A percentile compares a stretch with the other conserved stretches of the same genome.
phyloP scores from a whole-genome alignment of 257 asterid genomes.

The Petunia secreta region DNA sequence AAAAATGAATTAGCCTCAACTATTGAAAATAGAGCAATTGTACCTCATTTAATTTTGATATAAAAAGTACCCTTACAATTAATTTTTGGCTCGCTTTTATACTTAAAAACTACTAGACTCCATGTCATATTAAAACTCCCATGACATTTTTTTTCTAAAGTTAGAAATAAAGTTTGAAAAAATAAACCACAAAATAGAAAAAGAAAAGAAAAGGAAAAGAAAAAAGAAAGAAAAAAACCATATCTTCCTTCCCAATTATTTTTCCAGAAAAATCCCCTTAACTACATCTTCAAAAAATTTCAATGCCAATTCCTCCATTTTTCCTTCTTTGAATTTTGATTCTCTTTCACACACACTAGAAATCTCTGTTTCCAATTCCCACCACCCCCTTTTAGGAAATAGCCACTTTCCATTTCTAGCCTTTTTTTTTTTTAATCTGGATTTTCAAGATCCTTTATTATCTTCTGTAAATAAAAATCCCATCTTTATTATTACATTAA shows the following conservation, averaged over 20 bases:
- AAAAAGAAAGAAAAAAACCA: not conserved
- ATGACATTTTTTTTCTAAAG: too few species aligned
- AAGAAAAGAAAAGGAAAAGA: not conserved
- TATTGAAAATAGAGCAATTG: too few species aligned
- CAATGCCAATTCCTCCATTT: constrained; percentile 15
- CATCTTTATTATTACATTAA: constrained; percentile 2
- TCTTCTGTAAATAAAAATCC: not conserved
- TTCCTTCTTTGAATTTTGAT: constrained; percentile 22
- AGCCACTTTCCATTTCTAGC: not conserved
- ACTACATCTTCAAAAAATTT: constrained; percentile 11
- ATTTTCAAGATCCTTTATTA: constrained; percentile 14
- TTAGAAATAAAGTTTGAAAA: too few species aligned
- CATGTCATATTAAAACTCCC: too few species aligned
- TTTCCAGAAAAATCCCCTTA: not conserved
- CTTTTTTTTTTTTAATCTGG: not conserved
- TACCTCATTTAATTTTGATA: too few species aligned
- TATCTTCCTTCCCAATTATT: not conserved
- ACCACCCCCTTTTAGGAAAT: not conserved
- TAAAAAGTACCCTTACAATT: too few species aligned
- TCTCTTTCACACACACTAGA: not conserved
- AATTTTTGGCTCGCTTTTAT: too few species aligned
- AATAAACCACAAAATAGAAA: not conserved
- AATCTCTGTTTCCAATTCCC: not conserved
- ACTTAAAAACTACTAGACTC: too few species aligned
- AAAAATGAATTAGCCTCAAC: too few species aligned